phyloP scores from a whole-genome alignment of 306 rosid genomes.

The Crotalaria pallida region DNA sequence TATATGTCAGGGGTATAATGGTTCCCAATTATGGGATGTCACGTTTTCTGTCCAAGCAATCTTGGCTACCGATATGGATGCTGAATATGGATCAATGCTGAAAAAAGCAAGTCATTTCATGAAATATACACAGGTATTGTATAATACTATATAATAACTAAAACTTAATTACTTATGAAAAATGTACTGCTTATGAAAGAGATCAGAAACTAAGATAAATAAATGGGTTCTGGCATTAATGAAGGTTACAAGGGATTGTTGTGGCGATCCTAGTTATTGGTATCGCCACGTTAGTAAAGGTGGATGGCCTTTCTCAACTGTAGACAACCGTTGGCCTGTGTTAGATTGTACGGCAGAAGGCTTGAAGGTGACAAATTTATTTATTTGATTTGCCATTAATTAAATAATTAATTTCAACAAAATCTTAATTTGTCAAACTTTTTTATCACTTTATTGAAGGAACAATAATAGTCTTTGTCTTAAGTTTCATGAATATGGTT shows the following conservation, averaged over 20 bases:
- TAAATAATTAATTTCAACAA: background rate
- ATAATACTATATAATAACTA: too few relatives aligned
- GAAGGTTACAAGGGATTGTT: too few relatives aligned
- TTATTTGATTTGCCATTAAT: too few relatives aligned
- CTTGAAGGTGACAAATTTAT: constrained; percentile 54
- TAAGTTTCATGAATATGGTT: too few relatives aligned
- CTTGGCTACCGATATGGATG: constrained; percentile 41
- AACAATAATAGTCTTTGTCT: too few relatives aligned
- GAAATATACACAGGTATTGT: constrained; percentile 59
- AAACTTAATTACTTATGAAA: too few relatives aligned
- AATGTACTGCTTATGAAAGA: too few relatives aligned
- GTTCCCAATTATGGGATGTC: too few relatives aligned
- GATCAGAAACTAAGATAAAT: too few relatives aligned
- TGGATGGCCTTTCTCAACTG: constrained; percentile 77
- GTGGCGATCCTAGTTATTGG: constrained; percentile 39
- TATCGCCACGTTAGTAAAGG: constrained; percentile 66
- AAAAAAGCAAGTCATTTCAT: too few relatives aligned
- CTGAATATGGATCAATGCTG: constrained; percentile 49
- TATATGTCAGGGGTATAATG: constrained; percentile 74
- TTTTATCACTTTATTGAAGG: too few relatives aligned
- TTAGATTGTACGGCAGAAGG: constrained; percentile 76
- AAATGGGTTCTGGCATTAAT: background rate
- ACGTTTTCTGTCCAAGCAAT: too few relatives aligned
- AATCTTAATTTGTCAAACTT: background rate
- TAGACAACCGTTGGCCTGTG: constrained; percentile 63